A percentile compares a stretch with the other conserved stretches of the same genome.
phyloP scores from a whole-genome alignment of 1,139 yeast species.

The Geotrichum aggregatum region DNA sequence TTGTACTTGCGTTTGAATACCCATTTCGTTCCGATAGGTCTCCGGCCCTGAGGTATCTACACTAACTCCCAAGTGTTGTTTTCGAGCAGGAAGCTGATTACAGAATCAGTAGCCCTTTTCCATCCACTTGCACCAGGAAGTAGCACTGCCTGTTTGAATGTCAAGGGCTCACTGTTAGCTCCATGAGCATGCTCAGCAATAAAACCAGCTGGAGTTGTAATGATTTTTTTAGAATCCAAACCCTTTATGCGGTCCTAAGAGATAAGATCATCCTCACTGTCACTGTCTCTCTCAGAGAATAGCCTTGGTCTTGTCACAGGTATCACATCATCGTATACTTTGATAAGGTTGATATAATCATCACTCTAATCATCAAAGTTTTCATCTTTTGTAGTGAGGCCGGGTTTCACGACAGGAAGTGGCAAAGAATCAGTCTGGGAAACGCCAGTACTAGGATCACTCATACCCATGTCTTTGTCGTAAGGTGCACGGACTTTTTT shows the following conservation, averaged over 20 bases:
- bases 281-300: neutral
- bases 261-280: neutral
- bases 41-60: neutral
- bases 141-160: neutral
- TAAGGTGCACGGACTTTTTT: no score
- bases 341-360: no score
- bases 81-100: neutral
- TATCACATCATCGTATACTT: no score
- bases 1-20: slow-evolving; percentile 24
- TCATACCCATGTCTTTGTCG: no score
- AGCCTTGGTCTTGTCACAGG: no score
- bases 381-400: no score
- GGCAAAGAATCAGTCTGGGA: no score
- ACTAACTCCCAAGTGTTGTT: neutral
- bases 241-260: neutral
- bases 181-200: neutral
- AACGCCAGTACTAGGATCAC: no score
- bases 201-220: neutral
- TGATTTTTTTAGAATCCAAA: neutral
- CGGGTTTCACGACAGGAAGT: no score
- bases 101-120: neutral
- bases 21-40: slow-evolving; percentile 21
- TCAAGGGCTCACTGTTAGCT: neutral
- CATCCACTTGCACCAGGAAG: neutral
- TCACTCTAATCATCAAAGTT: no score